Base-by-base conservation (phyloP, 306 rosid species). In the Quercus engelmannii region DNA sequence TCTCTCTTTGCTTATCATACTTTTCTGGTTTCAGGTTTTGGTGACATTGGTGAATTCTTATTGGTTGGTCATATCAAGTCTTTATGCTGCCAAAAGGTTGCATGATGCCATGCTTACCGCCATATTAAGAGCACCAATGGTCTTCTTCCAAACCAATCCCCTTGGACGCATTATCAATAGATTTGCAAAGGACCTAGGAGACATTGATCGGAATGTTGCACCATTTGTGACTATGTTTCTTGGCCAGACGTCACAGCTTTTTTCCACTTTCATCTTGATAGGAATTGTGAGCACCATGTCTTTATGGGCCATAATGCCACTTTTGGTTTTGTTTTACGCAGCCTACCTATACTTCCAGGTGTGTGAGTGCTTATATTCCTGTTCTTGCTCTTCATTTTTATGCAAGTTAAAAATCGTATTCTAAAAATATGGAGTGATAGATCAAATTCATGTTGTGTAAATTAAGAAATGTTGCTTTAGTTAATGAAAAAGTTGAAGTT, bases 261-360 rank as follows among this genome's bases (percentile, higher is more conserved):
- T 92, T 79, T 94, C 98, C 59, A 94, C 98, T 30, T 94, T 94
- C 88, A 14, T 91, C 88, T 84, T 94, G 88, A 94, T 94, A 76
- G 98, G 97, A 63, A 87, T 94, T 31, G 94, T 94, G 83, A 94
- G 97, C 93, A 94, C 98, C 20, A 82, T 92, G 93, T 94, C 98
- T 55, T 79, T 94, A 76, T 94, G 98, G 98, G 93, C 93, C n/a
- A 94, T 94, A 77, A 76, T 94, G 88, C 98, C 98, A 74, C 91
- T 94, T 75, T 49, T 94, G 89, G 90, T 92, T 71, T 78, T 92
- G 85, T 94, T 94, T 86, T 92, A 92, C 78, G 87, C 56, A 33
- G 94, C 98, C 76, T 94, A 94, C 85, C 85, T 92, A 71, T 94
- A 90, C 82, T 92, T 88, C 77, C 98, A 94, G 98, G 98, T 94